A percentile compares a stretch with the other conserved stretches of the same genome.
Evolutionary conservation across 768 basidiomycete species (phyloP).

Genomic region (Solioccasus polychromus): DNA sequence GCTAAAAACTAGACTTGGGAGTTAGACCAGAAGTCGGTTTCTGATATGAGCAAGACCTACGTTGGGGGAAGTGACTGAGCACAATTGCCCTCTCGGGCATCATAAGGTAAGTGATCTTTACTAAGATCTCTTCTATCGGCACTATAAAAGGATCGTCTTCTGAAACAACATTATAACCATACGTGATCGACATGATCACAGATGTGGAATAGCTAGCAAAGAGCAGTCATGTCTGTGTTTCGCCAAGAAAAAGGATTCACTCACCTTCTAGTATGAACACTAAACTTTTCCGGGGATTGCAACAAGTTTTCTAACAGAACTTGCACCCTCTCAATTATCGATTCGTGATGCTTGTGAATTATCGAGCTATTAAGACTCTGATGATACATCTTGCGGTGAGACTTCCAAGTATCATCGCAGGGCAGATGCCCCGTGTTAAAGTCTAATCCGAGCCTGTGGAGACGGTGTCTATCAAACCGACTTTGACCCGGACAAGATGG

Average conservation of each 20-base stretch:
- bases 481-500: background rate
- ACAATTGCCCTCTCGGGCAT: constrained; percentile 21
- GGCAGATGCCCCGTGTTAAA: constrained; percentile 21
- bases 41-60: constrained; percentile 14
- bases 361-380: constrained; percentile 10
- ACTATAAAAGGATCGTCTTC: constrained; percentile 19
- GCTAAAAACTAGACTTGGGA: constrained; percentile 9
- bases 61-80: constrained; percentile 18
- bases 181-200: constrained; percentile 18
- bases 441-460: constrained; percentile 21
- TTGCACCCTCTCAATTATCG: constrained; percentile 6
- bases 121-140: constrained; percentile 12
- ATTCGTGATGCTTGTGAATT: constrained; percentile 10
- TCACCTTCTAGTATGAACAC: constrained; percentile 15
- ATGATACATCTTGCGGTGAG: constrained; percentile 18
- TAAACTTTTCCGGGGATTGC: constrained; percentile 15
- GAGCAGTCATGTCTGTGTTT: background rate
- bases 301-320: constrained; percentile 10
- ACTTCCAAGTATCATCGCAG: constrained; percentile 16
- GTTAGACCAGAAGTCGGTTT: background rate
- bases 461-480: background rate
- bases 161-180: constrained; percentile 17
- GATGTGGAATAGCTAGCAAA: constrained; percentile 18
- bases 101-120: constrained; percentile 4
- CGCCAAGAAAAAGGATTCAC: background rate